Conservation (phyloP, 176 grass and related monocot species). For the Rhipidocladum racemiflorum region DNA sequence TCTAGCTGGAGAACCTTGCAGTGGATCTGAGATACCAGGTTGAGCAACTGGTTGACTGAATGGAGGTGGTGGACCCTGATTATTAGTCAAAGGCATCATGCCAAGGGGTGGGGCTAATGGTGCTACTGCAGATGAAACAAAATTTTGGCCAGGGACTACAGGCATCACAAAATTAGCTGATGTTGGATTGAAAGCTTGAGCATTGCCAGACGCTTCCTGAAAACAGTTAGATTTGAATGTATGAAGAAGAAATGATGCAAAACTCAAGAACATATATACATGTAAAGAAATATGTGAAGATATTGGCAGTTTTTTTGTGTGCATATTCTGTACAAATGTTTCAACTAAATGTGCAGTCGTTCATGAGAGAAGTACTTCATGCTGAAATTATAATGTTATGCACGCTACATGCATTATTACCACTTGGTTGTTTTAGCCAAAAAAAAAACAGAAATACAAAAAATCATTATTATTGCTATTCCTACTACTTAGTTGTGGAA, state of each 20-base stretch:
- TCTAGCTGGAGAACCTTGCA: constrained; percentile 82
- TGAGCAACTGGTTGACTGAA: constrained; percentile 57
- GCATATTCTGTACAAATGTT: constrained; percentile 15
- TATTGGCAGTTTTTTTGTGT: constrained; percentile 12
- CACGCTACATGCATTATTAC: not conserved
- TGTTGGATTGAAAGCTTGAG: constrained; percentile 44
- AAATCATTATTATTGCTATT: not conserved
- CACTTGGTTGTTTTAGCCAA: not conserved
- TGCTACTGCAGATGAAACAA: constrained; percentile 45
- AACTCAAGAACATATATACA: not conserved
- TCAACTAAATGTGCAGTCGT: not conserved
- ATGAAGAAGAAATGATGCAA: constrained; percentile 21
- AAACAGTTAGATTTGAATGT: constrained; percentile 21
- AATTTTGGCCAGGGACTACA: constrained; percentile 50
- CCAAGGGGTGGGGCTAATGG: constrained; percentile 38
- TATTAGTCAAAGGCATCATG: constrained; percentile 46
- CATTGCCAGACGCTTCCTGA: constrained; percentile 75
- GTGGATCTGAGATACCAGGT: constrained; percentile 54
- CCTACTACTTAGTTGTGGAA: not conserved
- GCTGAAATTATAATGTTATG: not conserved
- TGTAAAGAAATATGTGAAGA: not conserved
- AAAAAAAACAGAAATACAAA: not conserved
- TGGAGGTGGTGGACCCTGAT: constrained; percentile 33
- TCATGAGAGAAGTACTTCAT: not conserved
- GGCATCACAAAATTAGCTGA: constrained; percentile 51